Evolutionary conservation across 345 rosid species (phyloP), one percentile per base, ranked within the genome.

Genomic region (Geranium brycei): DNA sequence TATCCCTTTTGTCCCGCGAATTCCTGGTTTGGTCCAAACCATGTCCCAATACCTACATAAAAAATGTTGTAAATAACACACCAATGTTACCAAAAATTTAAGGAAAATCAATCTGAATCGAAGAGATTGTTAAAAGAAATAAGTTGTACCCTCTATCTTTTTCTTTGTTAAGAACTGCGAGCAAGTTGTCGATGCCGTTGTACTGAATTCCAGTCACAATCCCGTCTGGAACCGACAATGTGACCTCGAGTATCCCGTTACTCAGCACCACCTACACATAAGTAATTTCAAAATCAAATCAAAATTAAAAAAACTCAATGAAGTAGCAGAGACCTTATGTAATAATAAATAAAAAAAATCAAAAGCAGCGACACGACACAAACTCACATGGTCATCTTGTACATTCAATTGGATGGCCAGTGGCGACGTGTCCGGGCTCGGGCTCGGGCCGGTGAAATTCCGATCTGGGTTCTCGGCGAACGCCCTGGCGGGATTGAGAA

Each of bases 141-240:
- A 23, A 23, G 41, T 35, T 35, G 41, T 35, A 88, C 95, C 95
- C 95, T 81, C 95, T 79, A 68, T 88, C 84, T 30, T 87, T 77
- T 75, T 86, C 95, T 71, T 82, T 82, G 64, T 88, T 88, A 66
- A 70, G 84, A 77, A 81, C 72, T 76, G 84, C 95, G 16, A 88
- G 95, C 79, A 88, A 70, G 77, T 86, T 86, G 75, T 86, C 95
- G 5, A 88, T 66, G 61, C 85, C 85, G 41, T 66, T 68, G 59
- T 75, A 88, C 60, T 60, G 72, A 12, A 88, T 82, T n/a, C 89
- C 84, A 17, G 88, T 84, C 31, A 88, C 82, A 31, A 82, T 82
- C 17, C 95, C 91, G 10, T 85, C 91, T 13, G 95, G 91, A 1
- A 78, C 84, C 2, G 95, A 82, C 23, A 86, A 65, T 10, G 89